Base-by-base conservation (phyloP, 495 filamentous ascomycete species). In the Lepidopterella palustris region DNA sequence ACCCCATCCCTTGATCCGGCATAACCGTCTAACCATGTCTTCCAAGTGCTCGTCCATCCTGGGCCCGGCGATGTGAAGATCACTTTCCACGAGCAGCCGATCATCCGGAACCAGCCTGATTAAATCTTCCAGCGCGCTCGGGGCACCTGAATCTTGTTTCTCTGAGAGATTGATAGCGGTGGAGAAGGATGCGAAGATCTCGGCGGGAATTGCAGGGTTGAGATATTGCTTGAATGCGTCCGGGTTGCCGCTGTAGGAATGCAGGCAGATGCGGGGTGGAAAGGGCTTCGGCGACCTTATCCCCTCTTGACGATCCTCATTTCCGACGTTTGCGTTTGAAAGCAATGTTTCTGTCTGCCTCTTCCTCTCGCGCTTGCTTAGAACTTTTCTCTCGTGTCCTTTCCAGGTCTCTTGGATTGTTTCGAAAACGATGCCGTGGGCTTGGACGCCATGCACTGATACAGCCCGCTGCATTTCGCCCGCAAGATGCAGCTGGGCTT, bases 111-210 rank as follows among this genome's bases (percentile, higher is more conserved):
- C 74, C 2, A 78, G 78, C 60, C 81, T 82, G 48, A 97, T 82
- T n/a, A 89, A 84, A 13, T 85, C 81, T 52, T 76, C 64, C 4
- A 81, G 76, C 63, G 81, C 85, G 29, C 71, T 59, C 6, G 77
- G 73, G 13, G 80, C 77, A 8, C 75, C 68, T 3, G 80, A 82
- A 13, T 59, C 59, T 0, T 61, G 18, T 5, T 25, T 42, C 24
- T 63, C 54, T 0, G 79, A 78, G 62, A 96, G 83, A 68, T 97
- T 97, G 61, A 97, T 87, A 2, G 82, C 82, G 2, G 78, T 80
- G 0, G 90, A 96, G 66, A 97, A 97, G 0, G 91, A 96, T 66
- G 93, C 92, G 69, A 83, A 98, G 8, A 97, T 78, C 32, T 84
- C 78, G 2, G 84, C 84, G 0, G 95, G 92, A 21, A 93, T 82